A percentile compares a stretch with the other conserved stretches of the same genome.
Evolutionary conservation across 2,329 filamentous ascomycete genomes (phyloP).

Genomic region (Dichotomopilus funicola): DNA sequence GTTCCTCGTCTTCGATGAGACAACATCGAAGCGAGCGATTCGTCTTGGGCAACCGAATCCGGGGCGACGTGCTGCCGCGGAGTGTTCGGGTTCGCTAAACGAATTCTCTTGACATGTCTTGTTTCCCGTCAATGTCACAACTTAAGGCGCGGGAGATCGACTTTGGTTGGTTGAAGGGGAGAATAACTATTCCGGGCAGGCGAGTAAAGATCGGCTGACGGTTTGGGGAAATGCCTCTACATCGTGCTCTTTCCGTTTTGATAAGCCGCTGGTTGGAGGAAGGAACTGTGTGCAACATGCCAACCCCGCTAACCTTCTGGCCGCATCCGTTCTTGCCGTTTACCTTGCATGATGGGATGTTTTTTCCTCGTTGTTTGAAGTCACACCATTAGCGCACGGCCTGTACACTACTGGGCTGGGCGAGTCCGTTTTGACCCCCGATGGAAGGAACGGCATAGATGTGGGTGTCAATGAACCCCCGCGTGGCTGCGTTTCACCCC

Average conservation of each 20-base stretch:
- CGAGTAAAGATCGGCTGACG: no score
- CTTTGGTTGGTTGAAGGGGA: background rate
- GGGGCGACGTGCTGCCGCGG: background rate
- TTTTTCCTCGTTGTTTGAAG: no score
- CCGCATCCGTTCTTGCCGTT: no score
- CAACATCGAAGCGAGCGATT: background rate
- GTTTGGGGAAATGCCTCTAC: no score
- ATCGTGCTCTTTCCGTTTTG: no score
- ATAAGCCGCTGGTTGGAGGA: no score
- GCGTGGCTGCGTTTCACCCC: conserved; percentile 10
- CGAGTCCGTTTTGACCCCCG: background rate
- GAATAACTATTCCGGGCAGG: background rate
- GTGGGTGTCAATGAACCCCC: conserved; percentile 10
- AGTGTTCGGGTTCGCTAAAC: background rate
- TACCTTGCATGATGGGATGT: no score
- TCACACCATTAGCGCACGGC: no score
- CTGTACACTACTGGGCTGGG: background rate
- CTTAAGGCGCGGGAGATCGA: background rate
- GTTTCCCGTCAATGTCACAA: background rate
- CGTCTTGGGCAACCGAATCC: background rate
- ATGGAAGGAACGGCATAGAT: background rate
- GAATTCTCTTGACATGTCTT: background rate
- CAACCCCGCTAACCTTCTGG: no score
- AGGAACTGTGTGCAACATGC: no score
- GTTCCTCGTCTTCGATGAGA: conserved; percentile 8